Conservation (phyloP, 164 flowering plant species). For the Vitis cinerea region DNA sequence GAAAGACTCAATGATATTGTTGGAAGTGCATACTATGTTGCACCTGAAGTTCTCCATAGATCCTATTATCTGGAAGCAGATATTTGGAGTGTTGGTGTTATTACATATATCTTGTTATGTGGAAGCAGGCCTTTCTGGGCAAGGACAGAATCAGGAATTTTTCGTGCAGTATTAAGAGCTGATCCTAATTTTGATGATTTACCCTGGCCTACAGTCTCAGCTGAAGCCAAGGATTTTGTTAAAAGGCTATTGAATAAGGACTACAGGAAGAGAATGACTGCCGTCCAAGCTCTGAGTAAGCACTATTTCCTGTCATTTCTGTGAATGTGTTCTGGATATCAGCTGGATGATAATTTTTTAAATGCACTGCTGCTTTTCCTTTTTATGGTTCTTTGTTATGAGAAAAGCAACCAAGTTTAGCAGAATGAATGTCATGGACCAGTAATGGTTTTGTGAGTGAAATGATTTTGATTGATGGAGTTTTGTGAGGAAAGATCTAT, state of each 20-base stretch:
- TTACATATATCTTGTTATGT: constrained; percentile 87
- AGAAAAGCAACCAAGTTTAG: background rate
- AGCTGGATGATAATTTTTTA: background rate
- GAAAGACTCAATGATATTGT: constrained; percentile 96
- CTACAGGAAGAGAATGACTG: constrained; percentile 55
- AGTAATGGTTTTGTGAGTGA: background rate
- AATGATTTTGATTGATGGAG: background rate
- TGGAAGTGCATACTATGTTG: constrained; percentile 99
- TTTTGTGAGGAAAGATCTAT: no score
- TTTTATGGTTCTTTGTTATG: background rate
- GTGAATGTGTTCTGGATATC: background rate
- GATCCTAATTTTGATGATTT: constrained; percentile 87
- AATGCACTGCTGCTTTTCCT: background rate
- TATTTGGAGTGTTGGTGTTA: constrained; percentile 98
- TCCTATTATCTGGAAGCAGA: constrained; percentile 94
- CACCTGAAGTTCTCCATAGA: constrained; percentile 97
- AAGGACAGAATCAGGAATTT: constrained; percentile 99
- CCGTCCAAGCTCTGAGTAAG: constrained; percentile 60
- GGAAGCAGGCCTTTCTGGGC: constrained; percentile 99
- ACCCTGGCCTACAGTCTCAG: constrained; percentile 55
- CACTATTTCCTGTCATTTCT: background rate
- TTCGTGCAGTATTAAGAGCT: constrained; percentile 92
- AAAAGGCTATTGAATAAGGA: constrained; percentile 58
- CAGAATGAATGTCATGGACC: background rate
- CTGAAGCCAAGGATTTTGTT: constrained; percentile 56